Evolutionary conservation across 495 filamentous ascomycete species (phyloP), one percentile per base, ranked within the genome.

Genomic region (Aspergillus nanangensis): DNA sequence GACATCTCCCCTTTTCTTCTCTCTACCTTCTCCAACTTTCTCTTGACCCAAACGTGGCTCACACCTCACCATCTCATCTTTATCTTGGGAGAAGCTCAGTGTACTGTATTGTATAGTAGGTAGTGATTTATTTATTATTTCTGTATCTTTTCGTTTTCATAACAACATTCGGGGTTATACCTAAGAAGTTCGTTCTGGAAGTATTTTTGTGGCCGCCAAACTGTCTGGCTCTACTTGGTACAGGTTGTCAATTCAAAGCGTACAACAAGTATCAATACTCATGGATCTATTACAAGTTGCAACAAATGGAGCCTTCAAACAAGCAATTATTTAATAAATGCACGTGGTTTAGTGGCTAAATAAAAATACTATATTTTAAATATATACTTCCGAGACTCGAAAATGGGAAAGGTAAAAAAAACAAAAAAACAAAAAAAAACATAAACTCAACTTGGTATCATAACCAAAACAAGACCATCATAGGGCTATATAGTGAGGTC

Each of bases 91-190:
- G 41, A 37, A 38, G 45, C 40, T 38, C 19, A 20, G 47, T 55
- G 49, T 55, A 59, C 38, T 59, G 48, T 59, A 55, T 15, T 58
- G 56, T 58, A 59, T 55, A 55, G 44, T 59, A 59, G 44, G 43
- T 55, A 50, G 36, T 45, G 21, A 41, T 21, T 32, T 29, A 10
- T 37, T 33, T 29, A 41, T 48, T 35, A 14, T 22, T 27, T 55
- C 51, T 57, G 37, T 41, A 37, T 36, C 41, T 38, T 48, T 52
- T 53, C 60, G 11, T 60, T 48, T 39, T 37, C 20, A 23, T 22
- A 1, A 18, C n/a, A 13, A 20, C 19, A 11, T 4, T 35, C 14
- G 9, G 5, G 14, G 11, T 35, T 17, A 1, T n/a, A 11, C n/a
- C n/a, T 22, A 40, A 40, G 18, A 11, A 20, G 17, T 18, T 38